These are phyloP conservation scores for Massariosphaeria phaeospora DNA, from an alignment of 495 filamentous ascomycete species.

Conservation along the genomic window DNA sequence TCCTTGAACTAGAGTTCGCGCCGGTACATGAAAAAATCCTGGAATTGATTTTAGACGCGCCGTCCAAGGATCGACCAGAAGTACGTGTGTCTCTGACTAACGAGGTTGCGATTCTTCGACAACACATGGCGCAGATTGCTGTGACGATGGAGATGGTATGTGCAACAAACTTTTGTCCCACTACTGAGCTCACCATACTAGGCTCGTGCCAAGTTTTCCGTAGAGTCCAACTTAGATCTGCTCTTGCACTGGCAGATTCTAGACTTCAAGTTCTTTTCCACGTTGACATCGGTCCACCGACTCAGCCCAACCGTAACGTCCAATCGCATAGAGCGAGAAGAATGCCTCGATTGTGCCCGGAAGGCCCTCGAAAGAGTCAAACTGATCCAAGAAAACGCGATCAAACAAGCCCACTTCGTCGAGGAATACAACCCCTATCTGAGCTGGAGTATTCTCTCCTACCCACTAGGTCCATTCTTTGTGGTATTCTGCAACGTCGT, in stretches of 20 bases:
- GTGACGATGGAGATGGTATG: not conserved
- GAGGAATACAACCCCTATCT: slow-evolving; percentile 14
- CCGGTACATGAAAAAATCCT: slow-evolving; percentile 5
- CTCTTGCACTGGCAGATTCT: slow-evolving; percentile 6
- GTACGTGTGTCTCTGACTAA: not conserved
- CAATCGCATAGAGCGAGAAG: slow-evolving; percentile 7
- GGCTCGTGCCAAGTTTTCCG: not conserved
- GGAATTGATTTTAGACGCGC: not conserved
- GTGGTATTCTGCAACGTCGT: slow-evolving; percentile 20
- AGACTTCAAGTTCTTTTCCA: slow-evolving; percentile 14
- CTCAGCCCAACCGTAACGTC: slow-evolving; percentile 10
- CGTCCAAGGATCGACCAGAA: not conserved
- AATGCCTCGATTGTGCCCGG: slow-evolving; percentile 6
- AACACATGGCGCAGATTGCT: not conserved
- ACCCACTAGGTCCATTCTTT: slow-evolving; percentile 10
- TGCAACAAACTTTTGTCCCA: not conserved
- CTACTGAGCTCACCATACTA: too few species aligned
- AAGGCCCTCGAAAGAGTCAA: slow-evolving; percentile 2
- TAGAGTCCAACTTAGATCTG: not conserved
- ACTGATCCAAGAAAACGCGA: not conserved
- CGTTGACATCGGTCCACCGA: slow-evolving; percentile 3
- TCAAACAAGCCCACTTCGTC: not conserved
- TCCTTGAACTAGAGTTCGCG: not conserved
- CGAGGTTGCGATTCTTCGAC: not conserved
- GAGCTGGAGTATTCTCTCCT: slow-evolving; percentile 11